Evolutionary conservation across 2,329 filamentous ascomycete genomes (phyloP), one percentile per base, ranked within the genome.

Genomic region (Fonsecaea pedrosoi): DNA sequence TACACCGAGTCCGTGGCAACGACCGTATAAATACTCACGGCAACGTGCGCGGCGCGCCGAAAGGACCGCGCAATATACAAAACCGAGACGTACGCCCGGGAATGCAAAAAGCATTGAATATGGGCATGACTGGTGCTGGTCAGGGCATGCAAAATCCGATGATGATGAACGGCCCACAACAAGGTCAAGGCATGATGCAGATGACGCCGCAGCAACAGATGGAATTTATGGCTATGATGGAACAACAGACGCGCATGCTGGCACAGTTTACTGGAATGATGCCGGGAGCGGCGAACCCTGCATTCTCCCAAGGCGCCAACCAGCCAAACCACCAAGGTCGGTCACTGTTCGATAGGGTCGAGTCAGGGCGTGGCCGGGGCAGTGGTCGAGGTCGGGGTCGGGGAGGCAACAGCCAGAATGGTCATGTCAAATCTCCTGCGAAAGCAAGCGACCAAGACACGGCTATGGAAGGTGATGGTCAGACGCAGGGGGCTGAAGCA

Each of bases 171-270:
- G 32, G 78, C 75, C 59, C 79, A 80, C 76, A 81, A 80, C 65
- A 79, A 79, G 60, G 81, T 83, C 80, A 79, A 77, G 78, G 76
- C 37, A 80, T 84, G 72, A 83, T 84, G 75, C 78, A 81, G 73
- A 86, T 90, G 83, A 87, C 80, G 79, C 81, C 87, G 77, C 82
- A 90, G 80, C 85, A 92, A 80, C 84, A 94, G 75, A 88, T 92
- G 83, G 87, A 90, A 65, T 83, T 92, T 62, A 89, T 91, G 82
- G 85, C 88, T 50, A 86, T 96, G 81, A 86, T 95, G 70, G 92
- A 96, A 78, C 91, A 96, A 76, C 92, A 96, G 75, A 92, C 91
- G 58, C 87, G 90, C 67, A 91, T 96, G 87, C 92, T 97, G 87
- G 87, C 88, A 62, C 90, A 94, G 72, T 82, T 90, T 75, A 85